phyloP scores from a whole-genome alignment of 75 land plant genomes.

The Sequoia sempervirens region DNA sequence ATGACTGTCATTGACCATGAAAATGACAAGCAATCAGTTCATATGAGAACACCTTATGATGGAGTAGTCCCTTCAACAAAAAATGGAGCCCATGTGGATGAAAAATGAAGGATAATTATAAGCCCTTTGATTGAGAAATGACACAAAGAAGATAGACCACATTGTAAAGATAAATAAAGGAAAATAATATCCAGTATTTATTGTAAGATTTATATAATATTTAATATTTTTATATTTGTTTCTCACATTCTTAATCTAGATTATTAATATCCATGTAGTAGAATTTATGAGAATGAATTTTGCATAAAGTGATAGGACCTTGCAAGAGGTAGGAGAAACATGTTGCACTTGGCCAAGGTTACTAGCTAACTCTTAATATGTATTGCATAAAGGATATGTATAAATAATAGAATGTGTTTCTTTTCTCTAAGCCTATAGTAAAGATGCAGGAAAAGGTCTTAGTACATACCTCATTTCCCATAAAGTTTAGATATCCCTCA shows the following conservation, averaged over 20 bases:
- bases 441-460: background rate
- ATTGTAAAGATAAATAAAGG: too few relatives aligned
- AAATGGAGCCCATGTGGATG: too few relatives aligned
- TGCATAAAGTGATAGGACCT: background rate
- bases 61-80: too few relatives aligned
- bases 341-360: background rate
- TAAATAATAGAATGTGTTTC: background rate
- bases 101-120: too few relatives aligned
- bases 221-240: background rate
- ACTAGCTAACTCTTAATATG: background rate
- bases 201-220: background rate
- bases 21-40: too few relatives aligned
- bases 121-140: too few relatives aligned
- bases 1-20: too few relatives aligned
- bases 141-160: too few relatives aligned
- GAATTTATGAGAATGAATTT: background rate
- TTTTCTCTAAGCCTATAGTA: background rate
- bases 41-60: too few relatives aligned
- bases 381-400: background rate
- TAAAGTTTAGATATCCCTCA: constrained; percentile 95
- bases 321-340: background rate
- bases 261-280: background rate
- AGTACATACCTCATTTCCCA: constrained; percentile 90
- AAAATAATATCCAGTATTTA: background rate
- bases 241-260: background rate